phyloP scores from a whole-genome alignment of 768 basidiomycete genomes.

The Suillus alpinus region DNA sequence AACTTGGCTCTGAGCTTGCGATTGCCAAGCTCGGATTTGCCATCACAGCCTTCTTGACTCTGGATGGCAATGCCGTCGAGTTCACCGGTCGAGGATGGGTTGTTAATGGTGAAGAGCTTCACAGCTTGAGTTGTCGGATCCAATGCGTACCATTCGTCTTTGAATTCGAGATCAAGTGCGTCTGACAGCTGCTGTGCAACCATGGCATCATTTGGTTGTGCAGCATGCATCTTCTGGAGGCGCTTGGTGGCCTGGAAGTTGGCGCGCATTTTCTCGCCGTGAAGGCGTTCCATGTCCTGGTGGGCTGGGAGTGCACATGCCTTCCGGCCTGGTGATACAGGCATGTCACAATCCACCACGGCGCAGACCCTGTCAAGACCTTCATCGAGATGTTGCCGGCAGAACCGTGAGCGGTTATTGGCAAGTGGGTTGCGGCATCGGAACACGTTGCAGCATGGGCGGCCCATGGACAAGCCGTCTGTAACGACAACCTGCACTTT shows the following conservation, averaged over 20 bases:
- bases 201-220: constrained; percentile 5
- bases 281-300: not conserved
- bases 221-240: constrained; percentile 14
- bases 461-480: constrained; percentile 20
- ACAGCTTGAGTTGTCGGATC: not conserved
- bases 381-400: constrained; percentile 5
- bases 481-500: constrained; percentile 12
- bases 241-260: constrained; percentile 28
- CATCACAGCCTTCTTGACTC: not conserved
- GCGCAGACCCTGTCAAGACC: constrained; percentile 11
- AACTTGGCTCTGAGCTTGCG: constrained; percentile 24
- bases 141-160: not conserved
- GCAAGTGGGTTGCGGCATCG: constrained; percentile 11
- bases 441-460: constrained; percentile 12
- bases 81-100: not conserved
- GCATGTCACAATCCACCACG: constrained; percentile 11
- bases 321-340: constrained; percentile 5
- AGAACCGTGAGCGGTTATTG: constrained; percentile 18
- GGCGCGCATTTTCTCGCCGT: not conserved
- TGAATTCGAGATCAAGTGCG: not conserved
- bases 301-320: constrained; percentile 24
- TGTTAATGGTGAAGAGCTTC: not conserved
- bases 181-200: not conserved
- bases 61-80: not conserved
- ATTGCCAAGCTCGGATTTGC: constrained; percentile 15